Conservation (phyloP, 441 rosid species). For the Gossypium aridum region DNA sequence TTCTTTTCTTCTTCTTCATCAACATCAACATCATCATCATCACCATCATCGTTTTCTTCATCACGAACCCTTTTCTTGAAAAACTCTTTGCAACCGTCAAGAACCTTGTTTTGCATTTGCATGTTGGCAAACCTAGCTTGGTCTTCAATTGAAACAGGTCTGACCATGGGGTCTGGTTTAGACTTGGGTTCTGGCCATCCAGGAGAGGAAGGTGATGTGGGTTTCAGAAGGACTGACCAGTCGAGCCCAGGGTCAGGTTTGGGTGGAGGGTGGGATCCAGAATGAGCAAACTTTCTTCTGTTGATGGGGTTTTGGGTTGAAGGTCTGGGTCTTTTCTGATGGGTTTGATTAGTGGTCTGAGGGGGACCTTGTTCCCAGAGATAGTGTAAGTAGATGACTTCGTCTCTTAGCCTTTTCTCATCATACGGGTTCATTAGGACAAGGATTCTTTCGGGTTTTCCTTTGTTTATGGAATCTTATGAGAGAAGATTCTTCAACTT, state of each 20-base stretch:
- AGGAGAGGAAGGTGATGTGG: conserved; percentile 16
- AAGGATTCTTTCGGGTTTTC: neutral
- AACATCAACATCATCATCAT: conserved; percentile 8
- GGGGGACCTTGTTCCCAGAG: conserved; percentile 77
- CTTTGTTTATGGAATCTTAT: neutral
- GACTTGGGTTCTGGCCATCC: conserved; percentile 38
- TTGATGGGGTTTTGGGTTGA: conserved; percentile 23
- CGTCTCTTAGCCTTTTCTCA: neutral
- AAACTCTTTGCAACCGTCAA: conserved; percentile 25
- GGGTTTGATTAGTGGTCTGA: conserved; percentile 27
- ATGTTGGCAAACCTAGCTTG: conserved; percentile 13
- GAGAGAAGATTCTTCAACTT: neutral
- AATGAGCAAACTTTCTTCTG: neutral
- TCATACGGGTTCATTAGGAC: neutral
- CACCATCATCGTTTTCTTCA: conserved; percentile 21
- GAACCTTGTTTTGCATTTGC: conserved; percentile 30
- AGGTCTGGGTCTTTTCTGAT: conserved; percentile 18
- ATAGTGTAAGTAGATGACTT: conserved; percentile 47
- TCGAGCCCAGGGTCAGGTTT: conserved; percentile 34
- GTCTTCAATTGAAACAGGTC: conserved; percentile 17
- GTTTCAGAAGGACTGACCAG: conserved; percentile 35
- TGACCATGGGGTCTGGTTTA: neutral
- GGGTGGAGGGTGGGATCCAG: conserved; percentile 12
- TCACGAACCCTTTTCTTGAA: conserved; percentile 19
- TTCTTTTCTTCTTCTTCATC: conserved; percentile 22